Base-by-base conservation (phyloP, 2,329 filamentous ascomycete species). In the Xylariaceae sp. region DNA sequence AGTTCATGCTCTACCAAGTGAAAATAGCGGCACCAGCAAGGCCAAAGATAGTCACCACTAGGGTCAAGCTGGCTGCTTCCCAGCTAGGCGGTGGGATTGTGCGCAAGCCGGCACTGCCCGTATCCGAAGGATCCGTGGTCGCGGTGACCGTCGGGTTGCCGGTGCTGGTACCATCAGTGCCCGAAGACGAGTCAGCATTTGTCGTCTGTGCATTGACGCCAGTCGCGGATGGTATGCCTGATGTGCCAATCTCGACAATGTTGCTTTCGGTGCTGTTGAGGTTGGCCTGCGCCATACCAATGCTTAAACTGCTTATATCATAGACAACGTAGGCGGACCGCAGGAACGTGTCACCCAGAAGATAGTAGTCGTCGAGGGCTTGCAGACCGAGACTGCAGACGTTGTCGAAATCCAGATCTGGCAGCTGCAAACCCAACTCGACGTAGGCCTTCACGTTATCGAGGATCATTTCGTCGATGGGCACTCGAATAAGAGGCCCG, bases 371-470 rank as follows among this genome's bases (percentile, higher is more conserved):
- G 15, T 68, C 62, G 47, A 66, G 71, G 11, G 58, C 45, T 58
- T 75, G 71, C 49, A 85, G 73, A 42, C 81, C 81, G 45, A 84
- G 79, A 56, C 77, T 71, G 62, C 81, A 84, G 6, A 71, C 62
- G 33, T 69, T 53, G 6, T 68, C 55, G 60, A 77, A 75, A 44
- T 68, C 69, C 9, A 70, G 54, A 17, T 68, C 60, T 2, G 59
- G 49, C 7, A 66, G 52, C 7, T 45, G 15, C 22, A 61, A 45
- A 39, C 57, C 56, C 39, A 65, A 48, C 5, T 51, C 45, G 5
- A 58, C 38, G 49, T 61, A 58, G 7, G 46, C 55, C 15, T 55
- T 48, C 19, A 72, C 62, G 44, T 72, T 67, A 52, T 70, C 66
- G 41, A 75, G 63, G 11, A 78, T 64, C 11, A 75, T 49, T 58